Evolutionary conservation across 2,329 filamentous ascomycete genomes (phyloP).

Genomic region (Fusarium sp.): DNA sequence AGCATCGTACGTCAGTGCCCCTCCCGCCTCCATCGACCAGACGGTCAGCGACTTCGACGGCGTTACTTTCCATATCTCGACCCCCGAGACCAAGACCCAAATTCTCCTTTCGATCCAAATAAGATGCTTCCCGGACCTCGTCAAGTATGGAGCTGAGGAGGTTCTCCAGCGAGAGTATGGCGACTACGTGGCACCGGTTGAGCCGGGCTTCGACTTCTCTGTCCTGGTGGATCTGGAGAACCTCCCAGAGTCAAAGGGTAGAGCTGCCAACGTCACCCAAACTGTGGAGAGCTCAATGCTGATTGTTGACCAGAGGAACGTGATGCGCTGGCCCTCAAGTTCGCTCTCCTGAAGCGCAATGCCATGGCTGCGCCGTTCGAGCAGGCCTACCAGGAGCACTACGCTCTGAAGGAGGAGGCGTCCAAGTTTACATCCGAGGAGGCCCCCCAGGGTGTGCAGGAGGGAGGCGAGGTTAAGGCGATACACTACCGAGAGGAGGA

Average conservation of each 20-base stretch:
- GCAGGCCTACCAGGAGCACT: conserved; percentile 94
- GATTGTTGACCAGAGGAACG: conserved; percentile 71
- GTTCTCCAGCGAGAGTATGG: conserved; percentile 96
- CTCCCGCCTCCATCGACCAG: conserved; percentile 93
- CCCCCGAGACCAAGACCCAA: conserved; percentile 91
- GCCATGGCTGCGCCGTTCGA: conserved; percentile 99
- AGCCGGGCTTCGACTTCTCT: conserved; percentile 96
- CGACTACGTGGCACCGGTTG: conserved; percentile 86
- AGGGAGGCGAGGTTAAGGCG: conserved; percentile 92
- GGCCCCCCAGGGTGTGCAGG: conserved; percentile 87
- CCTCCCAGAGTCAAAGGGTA: conserved; percentile 83
- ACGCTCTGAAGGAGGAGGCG: conserved; percentile 85
- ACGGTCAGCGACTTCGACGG: conserved; percentile 99
- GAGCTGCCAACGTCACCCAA: neutral
- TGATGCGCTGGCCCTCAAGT: conserved; percentile 86
- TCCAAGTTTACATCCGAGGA: conserved; percentile 94
- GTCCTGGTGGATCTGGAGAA: conserved; percentile 89
- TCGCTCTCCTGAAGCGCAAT: conserved; percentile 95
- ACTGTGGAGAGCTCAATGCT: conserved; percentile 12
- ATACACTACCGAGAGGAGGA: conserved; percentile 99
- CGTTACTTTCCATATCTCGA: conserved; percentile 98
- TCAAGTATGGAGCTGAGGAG: conserved; percentile 91
- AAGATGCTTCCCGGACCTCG: conserved; percentile 92
- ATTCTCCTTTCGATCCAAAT: conserved; percentile 96
- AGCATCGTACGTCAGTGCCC: conserved; percentile 70